Conservation (phyloP, 2,329 filamentous ascomycete genomes). For the Aspergillus sp. region DNA sequence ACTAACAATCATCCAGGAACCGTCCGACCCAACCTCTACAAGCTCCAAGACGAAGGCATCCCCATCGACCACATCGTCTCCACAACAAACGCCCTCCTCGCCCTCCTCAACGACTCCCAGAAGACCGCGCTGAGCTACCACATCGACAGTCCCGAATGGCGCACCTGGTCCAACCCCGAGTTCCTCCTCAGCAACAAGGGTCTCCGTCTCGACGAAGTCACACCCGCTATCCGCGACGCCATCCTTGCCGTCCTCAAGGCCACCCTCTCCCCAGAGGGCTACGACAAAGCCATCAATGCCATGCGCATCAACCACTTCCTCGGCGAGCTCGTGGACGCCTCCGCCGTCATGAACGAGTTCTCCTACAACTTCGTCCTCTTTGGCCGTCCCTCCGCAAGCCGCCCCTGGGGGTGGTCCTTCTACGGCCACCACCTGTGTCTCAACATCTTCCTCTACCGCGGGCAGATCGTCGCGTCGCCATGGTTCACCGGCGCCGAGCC, state of each 20-base stretch:
- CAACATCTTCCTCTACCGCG: constrained; percentile 63
- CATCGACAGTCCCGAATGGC: constrained; percentile 69
- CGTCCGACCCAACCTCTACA: constrained; percentile 55
- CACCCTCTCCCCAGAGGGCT: constrained; percentile 67
- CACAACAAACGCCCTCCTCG: constrained; percentile 48
- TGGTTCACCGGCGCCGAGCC: constrained; percentile 81
- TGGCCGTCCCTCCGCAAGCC: constrained; percentile 55
- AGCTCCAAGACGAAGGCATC: constrained; percentile 62
- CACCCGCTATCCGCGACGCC: constrained; percentile 41
- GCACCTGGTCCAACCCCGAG: constrained; percentile 70
- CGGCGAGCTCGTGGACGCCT: constrained; percentile 62
- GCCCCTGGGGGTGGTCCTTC: constrained; percentile 69
- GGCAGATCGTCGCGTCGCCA: constrained; percentile 67
- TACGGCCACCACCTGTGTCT: constrained; percentile 79
- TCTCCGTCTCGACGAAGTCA: constrained; percentile 65
- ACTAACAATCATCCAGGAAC: constrained; percentile 37
- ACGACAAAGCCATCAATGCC: constrained; percentile 64
- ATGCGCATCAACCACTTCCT: constrained; percentile 76
- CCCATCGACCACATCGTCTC: constrained; percentile 57
- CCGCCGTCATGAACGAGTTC: constrained; percentile 67
- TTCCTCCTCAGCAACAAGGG: constrained; percentile 68
- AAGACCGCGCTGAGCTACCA: constrained; percentile 53
- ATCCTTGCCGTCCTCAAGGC: constrained; percentile 56
- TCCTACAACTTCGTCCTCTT: constrained; percentile 76
- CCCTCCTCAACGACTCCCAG: constrained; percentile 50